Evolutionary conservation across 2,329 filamentous ascomycete species (phyloP).

Genomic region (Beauveria scarabaeidicola): DNA sequence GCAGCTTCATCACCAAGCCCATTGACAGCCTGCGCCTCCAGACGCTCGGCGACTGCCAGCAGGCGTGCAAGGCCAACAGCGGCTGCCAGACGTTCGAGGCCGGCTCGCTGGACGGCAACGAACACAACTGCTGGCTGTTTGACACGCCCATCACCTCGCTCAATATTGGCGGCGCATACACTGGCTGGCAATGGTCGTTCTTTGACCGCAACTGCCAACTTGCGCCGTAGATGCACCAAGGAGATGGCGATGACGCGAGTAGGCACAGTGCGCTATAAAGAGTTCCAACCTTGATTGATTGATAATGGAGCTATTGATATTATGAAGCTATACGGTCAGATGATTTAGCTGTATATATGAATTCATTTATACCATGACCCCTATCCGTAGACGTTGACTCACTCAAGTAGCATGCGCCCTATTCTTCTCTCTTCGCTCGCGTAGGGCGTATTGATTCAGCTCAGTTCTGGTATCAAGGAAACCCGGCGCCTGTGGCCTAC

Average conservation of each 20-base stretch:
- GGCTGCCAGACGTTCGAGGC: slow-evolving; percentile 9
- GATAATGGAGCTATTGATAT: neutral
- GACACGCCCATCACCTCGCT: neutral
- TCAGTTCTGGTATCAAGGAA: slow-evolving; percentile 13
- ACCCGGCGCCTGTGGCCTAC: slow-evolving; percentile 24
- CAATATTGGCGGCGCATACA: neutral
- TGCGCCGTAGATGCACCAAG: neutral
- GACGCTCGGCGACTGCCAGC: slow-evolving; percentile 4
- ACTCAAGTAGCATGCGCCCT: neutral
- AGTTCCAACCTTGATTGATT: neutral
- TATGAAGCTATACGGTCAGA: neutral
- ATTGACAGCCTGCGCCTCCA: neutral
- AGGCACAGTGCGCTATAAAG: neutral
- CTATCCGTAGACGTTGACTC: neutral
- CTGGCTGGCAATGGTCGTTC: slow-evolving; percentile 1
- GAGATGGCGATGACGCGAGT: neutral
- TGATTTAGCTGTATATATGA: neutral
- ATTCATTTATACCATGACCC: neutral
- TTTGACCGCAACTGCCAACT: slow-evolving; percentile 6
- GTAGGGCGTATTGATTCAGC: no score
- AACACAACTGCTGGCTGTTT: slow-evolving; percentile 11
- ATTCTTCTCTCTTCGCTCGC: no score
- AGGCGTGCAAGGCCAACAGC: neutral
- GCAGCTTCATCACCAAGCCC: slow-evolving; percentile 9
- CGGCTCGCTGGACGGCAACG: slow-evolving; percentile 1